These are phyloP conservation scores for Candida arabinofermentans DNA, from an alignment of 805 yeast species.

Conservation along the genomic window DNA sequence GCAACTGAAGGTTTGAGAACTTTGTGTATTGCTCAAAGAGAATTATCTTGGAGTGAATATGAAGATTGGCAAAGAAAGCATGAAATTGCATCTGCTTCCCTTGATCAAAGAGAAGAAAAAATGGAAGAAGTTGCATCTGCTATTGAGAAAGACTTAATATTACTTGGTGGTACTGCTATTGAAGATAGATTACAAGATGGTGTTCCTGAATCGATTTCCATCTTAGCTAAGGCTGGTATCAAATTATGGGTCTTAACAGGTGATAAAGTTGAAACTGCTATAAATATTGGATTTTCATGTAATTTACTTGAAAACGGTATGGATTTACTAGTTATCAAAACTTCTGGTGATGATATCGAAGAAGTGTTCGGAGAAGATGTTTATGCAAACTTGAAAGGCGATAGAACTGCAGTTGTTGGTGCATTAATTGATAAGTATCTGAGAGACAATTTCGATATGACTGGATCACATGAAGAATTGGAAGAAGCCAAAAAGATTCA, in stretches of 20 bases:
- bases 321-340: conserved; percentile 66
- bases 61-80: conserved; percentile 59
- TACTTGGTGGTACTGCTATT: conserved; percentile 83
- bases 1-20: conserved; percentile 85
- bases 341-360: conserved; percentile 52
- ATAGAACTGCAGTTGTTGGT: conserved; percentile 36
- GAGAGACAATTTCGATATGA: conserved; percentile 50
- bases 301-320: conserved; percentile 70
- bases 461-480: conserved; percentile 56
- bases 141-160: conserved; percentile 59
- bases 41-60: conserved; percentile 59
- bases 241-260: conserved; percentile 86
- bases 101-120: conserved; percentile 57
- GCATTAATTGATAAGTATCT: conserved; percentile 50
- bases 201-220: conserved; percentile 75
- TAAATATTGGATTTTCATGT: conserved; percentile 83
- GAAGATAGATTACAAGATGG: conserved; percentile 85
- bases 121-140: conserved; percentile 74
- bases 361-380: conserved; percentile 35
- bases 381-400: conserved; percentile 13
- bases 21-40: conserved; percentile 71
- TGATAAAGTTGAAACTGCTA: conserved; percentile 87
- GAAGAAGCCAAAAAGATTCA: conserved; percentile 54
- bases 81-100: conserved; percentile 60
- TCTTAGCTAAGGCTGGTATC: conserved; percentile 71